Percentiles rank a stretch among this genome's conserved stretches.
Evolutionary conservation across 2,329 filamentous ascomycete genomes (phyloP).

Genomic region (Pseudogymnoascus sp.): DNA sequence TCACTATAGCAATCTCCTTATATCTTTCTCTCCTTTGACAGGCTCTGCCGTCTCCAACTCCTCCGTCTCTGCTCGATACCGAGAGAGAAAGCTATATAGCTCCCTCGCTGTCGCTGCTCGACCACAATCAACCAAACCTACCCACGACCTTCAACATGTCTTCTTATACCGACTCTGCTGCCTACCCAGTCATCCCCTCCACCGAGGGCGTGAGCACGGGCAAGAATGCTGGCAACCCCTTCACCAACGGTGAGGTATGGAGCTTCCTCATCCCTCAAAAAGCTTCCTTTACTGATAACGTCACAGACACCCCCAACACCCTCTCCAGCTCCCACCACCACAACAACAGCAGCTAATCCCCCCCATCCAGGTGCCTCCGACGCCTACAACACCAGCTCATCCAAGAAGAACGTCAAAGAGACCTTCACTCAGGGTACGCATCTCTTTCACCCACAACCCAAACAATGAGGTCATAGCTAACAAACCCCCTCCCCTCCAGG

Average conservation of each 20-base stretch:
- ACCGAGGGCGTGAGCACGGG: background rate
- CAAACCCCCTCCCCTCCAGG: slow-evolving; percentile 32
- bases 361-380: slow-evolving; percentile 23
- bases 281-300: background rate
- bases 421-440: slow-evolving; percentile 28
- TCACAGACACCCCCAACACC: background rate
- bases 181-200: background rate
- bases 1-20: background rate
- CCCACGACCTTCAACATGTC: background rate
- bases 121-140: background rate
- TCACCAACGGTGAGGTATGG: background rate
- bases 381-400: slow-evolving; percentile 25
- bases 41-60: background rate
- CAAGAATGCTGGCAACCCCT: background rate
- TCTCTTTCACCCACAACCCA: background rate
- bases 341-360: slow-evolving; percentile 20
- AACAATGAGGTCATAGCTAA: slow-evolving; percentile 14
- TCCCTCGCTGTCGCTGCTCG: background rate
- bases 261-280: background rate
- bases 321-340: background rate
- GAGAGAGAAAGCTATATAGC: background rate
- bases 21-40: background rate
- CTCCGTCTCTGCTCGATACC: background rate
- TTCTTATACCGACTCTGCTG: background rate
- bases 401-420: slow-evolving; percentile 32